phyloP scores from a whole-genome alignment of 2,329 filamentous ascomycete genomes.

The Cryphonectria parasitica region DNA sequence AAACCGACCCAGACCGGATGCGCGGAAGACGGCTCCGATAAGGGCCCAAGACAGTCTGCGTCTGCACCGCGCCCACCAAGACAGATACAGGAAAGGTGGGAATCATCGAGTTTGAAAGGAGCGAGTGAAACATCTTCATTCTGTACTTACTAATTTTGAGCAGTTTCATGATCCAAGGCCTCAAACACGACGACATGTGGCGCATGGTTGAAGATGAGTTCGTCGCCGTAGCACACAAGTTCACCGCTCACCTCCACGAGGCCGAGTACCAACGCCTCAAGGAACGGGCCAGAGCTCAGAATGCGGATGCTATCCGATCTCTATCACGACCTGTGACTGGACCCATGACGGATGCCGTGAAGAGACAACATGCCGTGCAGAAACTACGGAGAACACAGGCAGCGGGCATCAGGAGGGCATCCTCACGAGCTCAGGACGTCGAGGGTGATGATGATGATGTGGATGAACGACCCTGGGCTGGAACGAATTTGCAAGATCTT shows the following conservation, averaged over 20 bases:
- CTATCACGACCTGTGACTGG: conserved; percentile 58
- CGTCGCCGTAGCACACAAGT: conserved; percentile 65
- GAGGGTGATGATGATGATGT: conserved; percentile 35
- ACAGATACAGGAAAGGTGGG: background rate
- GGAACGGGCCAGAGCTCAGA: conserved; percentile 56
- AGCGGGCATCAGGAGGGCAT: conserved; percentile 33
- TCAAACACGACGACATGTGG: conserved; percentile 71
- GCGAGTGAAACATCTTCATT: background rate
- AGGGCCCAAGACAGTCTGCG: background rate
- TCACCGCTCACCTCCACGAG: conserved; percentile 76
- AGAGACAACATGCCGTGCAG: conserved; percentile 42
- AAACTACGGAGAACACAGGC: conserved; percentile 43
- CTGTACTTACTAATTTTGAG: background rate
- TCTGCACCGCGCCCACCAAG: background rate
- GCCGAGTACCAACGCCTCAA: conserved; percentile 75
- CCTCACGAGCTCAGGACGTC: conserved; percentile 23
- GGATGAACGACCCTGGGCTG: conserved; percentile 40
- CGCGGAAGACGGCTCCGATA: background rate
- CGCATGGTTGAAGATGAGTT: conserved; percentile 89
- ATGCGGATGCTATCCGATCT: conserved; percentile 54
- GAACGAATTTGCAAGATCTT: conserved; percentile 46
- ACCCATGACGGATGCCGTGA: conserved; percentile 42
- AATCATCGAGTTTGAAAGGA: background rate
- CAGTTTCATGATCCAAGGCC: conserved; percentile 67
- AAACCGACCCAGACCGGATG: background rate